These are phyloP conservation scores for Camelina neglecta DNA, from an alignment of 345 rosid genomes.

Conservation along the genomic window DNA sequence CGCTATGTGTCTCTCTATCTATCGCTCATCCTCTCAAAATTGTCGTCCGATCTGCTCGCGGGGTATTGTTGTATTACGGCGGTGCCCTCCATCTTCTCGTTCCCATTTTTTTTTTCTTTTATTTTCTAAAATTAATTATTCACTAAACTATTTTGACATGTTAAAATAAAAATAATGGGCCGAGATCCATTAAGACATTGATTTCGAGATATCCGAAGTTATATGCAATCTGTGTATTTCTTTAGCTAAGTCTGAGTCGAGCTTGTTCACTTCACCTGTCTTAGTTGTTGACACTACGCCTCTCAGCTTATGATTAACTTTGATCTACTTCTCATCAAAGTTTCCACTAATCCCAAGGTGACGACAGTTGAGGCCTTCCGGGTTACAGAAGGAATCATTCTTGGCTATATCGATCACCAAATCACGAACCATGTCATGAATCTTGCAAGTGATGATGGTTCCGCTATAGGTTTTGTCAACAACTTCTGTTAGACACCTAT, in stretches of 20 bases:
- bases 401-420: conserved; percentile 49
- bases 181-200: conserved; percentile 43
- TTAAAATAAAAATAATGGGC: conserved; percentile 6
- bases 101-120: not conserved
- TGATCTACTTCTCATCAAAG: conserved; percentile 48
- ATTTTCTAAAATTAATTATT: not conserved
- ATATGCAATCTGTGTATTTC: conserved; percentile 50
- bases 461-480: conserved; percentile 68
- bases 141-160: not conserved
- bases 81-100: conserved; percentile 16
- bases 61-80: conserved; percentile 12
- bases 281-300: conserved; percentile 65
- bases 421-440: conserved; percentile 54
- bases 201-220: conserved; percentile 62
- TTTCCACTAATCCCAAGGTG: conserved; percentile 51
- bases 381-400: conserved; percentile 54
- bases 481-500: conserved; percentile 66
- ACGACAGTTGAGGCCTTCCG: conserved; percentile 46
- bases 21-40: conserved; percentile 22
- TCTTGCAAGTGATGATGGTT: conserved; percentile 46
- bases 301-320: conserved; percentile 53
- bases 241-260: conserved; percentile 49
- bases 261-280: conserved; percentile 64
- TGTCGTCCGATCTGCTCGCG: conserved; percentile 28
- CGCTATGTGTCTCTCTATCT: not conserved